Percentiles rank a stretch among this genome's conserved stretches.
Evolutionary conservation across 2,329 filamentous ascomycete genomes (phyloP).

Genomic region (Pseudocercospora vitis): DNA sequence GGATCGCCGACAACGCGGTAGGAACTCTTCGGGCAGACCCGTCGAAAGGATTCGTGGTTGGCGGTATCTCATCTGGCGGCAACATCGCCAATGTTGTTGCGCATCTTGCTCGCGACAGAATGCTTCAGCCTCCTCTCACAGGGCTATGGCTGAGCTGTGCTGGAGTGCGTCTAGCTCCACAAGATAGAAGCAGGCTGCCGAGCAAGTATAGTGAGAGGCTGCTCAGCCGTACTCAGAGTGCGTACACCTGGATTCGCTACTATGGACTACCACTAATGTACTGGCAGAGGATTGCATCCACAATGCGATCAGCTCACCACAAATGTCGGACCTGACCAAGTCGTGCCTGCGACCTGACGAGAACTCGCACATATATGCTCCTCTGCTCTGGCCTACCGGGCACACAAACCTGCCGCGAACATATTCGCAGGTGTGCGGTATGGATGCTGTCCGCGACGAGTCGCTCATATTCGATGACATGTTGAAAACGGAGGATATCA

Average conservation of each 20-base stretch:
- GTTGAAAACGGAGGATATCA: slow-evolving; percentile 46
- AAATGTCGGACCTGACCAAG: slow-evolving; percentile 15
- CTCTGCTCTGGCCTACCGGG: slow-evolving; percentile 17
- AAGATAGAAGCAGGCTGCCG: slow-evolving; percentile 31
- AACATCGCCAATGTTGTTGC: slow-evolving; percentile 42
- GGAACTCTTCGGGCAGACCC: slow-evolving; percentile 30
- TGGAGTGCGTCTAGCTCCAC: slow-evolving; percentile 41
- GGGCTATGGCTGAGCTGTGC: slow-evolving; percentile 45
- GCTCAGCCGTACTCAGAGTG: slow-evolving; percentile 38
- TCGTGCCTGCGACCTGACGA: slow-evolving; percentile 16
- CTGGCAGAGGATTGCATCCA: slow-evolving; percentile 39
- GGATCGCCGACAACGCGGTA: slow-evolving; percentile 42
- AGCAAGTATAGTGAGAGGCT: slow-evolving; percentile 39
- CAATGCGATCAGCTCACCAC: slow-evolving; percentile 24
- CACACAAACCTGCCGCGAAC: slow-evolving; percentile 44
- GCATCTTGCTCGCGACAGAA: slow-evolving; percentile 44
- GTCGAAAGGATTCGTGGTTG: slow-evolving; percentile 48
- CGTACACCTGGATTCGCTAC: too few species aligned
- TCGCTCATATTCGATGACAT: slow-evolving; percentile 52
- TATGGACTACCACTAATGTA: slow-evolving; percentile 40
- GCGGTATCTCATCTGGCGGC: slow-evolving; percentile 49
- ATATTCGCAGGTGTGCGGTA: slow-evolving; percentile 53
- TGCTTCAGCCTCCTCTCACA: slow-evolving; percentile 28
- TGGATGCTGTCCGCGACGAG: slow-evolving; percentile 54
- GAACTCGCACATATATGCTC: slow-evolving; percentile 11